phyloP scores from a whole-genome alignment of 2,329 filamentous ascomycete genomes.

The Colletotrichum spaethianum region DNA sequence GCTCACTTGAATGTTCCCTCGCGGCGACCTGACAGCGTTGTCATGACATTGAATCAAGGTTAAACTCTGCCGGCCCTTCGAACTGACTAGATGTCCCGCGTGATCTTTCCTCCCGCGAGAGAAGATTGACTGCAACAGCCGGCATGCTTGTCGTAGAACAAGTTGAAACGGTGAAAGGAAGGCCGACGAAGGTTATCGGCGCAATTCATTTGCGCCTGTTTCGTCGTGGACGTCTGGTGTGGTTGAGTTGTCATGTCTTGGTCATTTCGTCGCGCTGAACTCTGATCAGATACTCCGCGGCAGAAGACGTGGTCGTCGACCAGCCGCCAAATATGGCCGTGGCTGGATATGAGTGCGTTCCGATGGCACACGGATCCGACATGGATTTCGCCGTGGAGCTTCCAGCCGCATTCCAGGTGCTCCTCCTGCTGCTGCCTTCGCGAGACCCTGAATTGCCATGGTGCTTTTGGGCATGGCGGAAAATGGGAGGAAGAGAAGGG shows the following conservation, averaged over 20 bases:
- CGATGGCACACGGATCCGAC: not conserved
- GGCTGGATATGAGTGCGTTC: not conserved
- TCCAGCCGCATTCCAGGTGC: not conserved
- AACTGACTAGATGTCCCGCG: constrained; percentile 11
- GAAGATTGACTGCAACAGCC: constrained; percentile 19
- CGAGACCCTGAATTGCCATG: not conserved
- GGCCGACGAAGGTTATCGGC: constrained; percentile 22
- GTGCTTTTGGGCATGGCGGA: not conserved
- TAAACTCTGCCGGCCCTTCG: constrained; percentile 15
- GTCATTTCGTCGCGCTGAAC: constrained; percentile 7
- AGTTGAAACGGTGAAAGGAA: constrained; percentile 31
- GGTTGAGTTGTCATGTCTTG: constrained; percentile 27
- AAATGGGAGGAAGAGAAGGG: not conserved
- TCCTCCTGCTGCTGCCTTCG: not conserved
- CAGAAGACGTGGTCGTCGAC: not conserved
- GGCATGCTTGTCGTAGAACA: constrained; percentile 29
- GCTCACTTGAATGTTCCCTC: not conserved
- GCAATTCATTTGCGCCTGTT: constrained; percentile 11
- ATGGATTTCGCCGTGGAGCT: not conserved
- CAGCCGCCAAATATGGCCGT: not conserved
- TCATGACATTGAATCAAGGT: constrained; percentile 30
- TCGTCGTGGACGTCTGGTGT: not conserved
- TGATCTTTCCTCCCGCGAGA: not conserved
- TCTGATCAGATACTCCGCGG: not conserved
- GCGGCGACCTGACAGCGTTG: not conserved